Percentiles rank a stretch among this genome's conserved stretches.
phyloP scores from a whole-genome alignment of 1,284 basidiomycete genomes.

The Cutaneotrichosporon sp. region DNA sequence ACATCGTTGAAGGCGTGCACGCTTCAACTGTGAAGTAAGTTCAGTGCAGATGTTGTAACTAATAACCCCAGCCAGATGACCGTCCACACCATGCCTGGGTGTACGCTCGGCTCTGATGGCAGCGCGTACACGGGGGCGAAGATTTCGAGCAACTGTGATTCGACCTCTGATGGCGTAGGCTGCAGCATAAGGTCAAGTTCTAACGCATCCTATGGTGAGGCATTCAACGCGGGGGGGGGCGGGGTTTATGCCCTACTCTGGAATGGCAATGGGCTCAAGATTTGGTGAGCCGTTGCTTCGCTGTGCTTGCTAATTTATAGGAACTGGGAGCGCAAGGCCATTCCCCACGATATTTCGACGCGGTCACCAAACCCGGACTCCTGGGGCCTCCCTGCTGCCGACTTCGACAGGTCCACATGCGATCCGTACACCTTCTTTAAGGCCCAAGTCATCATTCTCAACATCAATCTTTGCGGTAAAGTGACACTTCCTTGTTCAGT shows the following conservation, averaged over 20 bases:
- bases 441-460: slow-evolving; percentile 63
- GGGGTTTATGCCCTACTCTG: slow-evolving; percentile 72
- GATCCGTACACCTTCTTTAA: slow-evolving; percentile 63
- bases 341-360: slow-evolving; percentile 64
- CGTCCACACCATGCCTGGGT: slow-evolving; percentile 41
- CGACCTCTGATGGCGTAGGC: slow-evolving; percentile 56
- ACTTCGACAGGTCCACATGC: slow-evolving; percentile 61
- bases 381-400: slow-evolving; percentile 66
- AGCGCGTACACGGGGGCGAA: slow-evolving; percentile 29
- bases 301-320: too few species aligned
- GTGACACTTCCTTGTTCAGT: background rate
- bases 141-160: slow-evolving; percentile 29
- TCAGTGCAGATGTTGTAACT: slow-evolving; percentile 6
- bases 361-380: slow-evolving; percentile 57
- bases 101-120: slow-evolving; percentile 27
- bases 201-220: slow-evolving; percentile 59
- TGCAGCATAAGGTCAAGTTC: slow-evolving; percentile 61
- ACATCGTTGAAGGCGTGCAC: slow-evolving; percentile 46
- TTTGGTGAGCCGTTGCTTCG: slow-evolving; percentile 64
- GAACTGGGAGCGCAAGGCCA: slow-evolving; percentile 62
- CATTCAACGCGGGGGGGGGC: slow-evolving; percentile 63
- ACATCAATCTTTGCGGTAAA: slow-evolving; percentile 54
- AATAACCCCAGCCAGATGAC: slow-evolving; percentile 35
- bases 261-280: slow-evolving; percentile 61
- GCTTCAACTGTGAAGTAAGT: slow-evolving; percentile 39